These are phyloP conservation scores for Fraxinus quadrangulata DNA, from an alignment of 257 asterid species.

Conservation along the genomic window DNA sequence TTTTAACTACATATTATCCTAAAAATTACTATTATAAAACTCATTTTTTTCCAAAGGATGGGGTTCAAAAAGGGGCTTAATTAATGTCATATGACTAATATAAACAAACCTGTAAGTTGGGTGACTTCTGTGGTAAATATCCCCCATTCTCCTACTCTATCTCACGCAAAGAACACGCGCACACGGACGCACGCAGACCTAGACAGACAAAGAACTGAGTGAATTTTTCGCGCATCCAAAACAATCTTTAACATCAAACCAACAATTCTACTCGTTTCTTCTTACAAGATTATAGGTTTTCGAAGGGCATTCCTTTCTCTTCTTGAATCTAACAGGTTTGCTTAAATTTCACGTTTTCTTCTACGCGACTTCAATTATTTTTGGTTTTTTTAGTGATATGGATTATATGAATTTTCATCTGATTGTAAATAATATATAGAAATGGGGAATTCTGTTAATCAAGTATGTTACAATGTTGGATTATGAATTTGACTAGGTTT, in stretches of 20 bases:
- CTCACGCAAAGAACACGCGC: not conserved
- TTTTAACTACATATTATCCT: too few relatives aligned
- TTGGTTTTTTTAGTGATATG: not conserved
- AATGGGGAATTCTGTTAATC: not conserved
- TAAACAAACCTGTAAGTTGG: not conserved
- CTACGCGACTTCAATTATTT: not conserved
- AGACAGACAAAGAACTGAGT: constrained; percentile 1
- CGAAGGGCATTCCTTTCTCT: not conserved
- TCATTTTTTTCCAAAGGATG: too few relatives aligned
- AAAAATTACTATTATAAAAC: too few relatives aligned
- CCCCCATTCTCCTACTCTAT: not conserved
- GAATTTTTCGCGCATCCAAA: not conserved
- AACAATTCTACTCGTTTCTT: not conserved
- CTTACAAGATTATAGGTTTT: not conserved
- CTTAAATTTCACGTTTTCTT: not conserved
- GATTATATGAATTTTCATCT: not conserved
- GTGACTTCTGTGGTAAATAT: not conserved
- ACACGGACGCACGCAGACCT: not conserved
- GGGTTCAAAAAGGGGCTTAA: too few relatives aligned
- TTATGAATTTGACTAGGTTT: not conserved
- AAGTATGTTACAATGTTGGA: not conserved
- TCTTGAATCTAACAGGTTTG: not conserved
- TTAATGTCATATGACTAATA: not conserved
- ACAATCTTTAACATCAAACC: not conserved
- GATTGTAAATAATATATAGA: not conserved